Evolutionary conservation across 176 grass and related monocot species (phyloP), one percentile per base, ranked within the genome.

Genomic region (Otatea glauca): DNA sequence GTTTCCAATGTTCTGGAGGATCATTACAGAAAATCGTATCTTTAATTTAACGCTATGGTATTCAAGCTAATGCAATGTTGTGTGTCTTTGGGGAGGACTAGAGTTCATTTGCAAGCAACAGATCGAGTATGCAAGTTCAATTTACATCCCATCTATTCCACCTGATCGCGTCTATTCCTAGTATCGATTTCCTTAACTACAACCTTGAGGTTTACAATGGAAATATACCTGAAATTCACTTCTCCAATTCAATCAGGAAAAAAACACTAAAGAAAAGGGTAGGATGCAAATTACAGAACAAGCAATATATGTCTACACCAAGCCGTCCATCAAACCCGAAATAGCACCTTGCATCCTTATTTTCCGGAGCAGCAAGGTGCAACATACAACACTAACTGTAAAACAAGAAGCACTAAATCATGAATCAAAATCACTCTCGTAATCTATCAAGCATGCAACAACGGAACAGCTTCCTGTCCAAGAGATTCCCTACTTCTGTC

Each of bases 401-500:
- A 3, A 76, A 76, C 48, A 68, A 68, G 39, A 90, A 83, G 66
- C 82, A 59, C 60, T 60, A 84, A 64, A 73, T 66, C 75, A 73
- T 32, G 18, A 50, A 72, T 73, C 13, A 48, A 54, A 45, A 78
- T 2, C 48, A 18, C 23, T 58, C 41, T 20, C 32, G 44, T 43
- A 51, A 73, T 79, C 24, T 74, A 47, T 41, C 21, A 49, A 74
- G 60, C 66, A 86, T 47, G 74, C 35, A 4, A 44, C 35, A 55
- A 35, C 27, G 65, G 21, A 84, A 39, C 65, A 72, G 14, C 58
- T 78, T 34, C 56, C 8, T 72, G 53, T 38, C 38, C 16, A 74
- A 61, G 68, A 72, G 47, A 23, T 42, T 7, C 63, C 48, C 87
- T 91, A 97, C 83, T 94, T 97, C 87, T 94, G 84, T 55, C 95